Base-by-base conservation (phyloP, 768 basidiomycete species). In the Leccinum subgranulosum region DNA sequence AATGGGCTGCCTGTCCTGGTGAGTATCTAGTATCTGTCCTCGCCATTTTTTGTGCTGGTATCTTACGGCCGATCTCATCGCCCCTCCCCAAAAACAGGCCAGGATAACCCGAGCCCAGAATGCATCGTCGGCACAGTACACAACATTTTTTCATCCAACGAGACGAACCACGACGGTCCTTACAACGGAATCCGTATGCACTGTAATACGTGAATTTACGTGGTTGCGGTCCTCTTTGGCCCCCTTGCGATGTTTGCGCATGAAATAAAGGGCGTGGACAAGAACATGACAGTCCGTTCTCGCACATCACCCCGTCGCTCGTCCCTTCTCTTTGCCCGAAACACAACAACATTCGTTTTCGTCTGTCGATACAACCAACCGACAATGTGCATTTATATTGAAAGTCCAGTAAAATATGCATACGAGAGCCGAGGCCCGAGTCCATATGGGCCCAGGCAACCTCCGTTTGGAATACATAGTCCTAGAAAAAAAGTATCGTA, bases 1-100 rank as follows among this genome's bases (percentile, higher is more conserved):
- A 69, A n/a, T 88, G 85, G 86, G 65, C 75, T 33, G 56, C 69
- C 19, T 88, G 87, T 66, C 76, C 84, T 9, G 82, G 83, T 61
- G 27, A 41, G 65, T 6, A 12, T 21, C 8, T 3, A 41, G 65
- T 6, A 12, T 21, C 8, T 3, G 5, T 10, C 36, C 17, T n/a
- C 11, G 14, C 21, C 39, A 14, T 27, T 10, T 41, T 11, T 0
- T 8, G 36, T 11, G n/a, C 10, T 36, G 9, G 25, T 23, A 12
- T 11, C 7, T 14, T 15, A 10, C 25, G n/a, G 41, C n/a, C n/a
- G n/a, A 19, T n/a, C 41, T 43, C 41, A 43, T 19, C 41, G 9
- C 39, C 17, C 8, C 39, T 3, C 10, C 19, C 33, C 19, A 1
- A 54, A 56, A 54, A 55, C 51, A 83, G 83, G 86, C 2, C 79